phyloP scores from a whole-genome alignment of 169 alveolate species.

The Cryptosporidium baileyi region DNA sequence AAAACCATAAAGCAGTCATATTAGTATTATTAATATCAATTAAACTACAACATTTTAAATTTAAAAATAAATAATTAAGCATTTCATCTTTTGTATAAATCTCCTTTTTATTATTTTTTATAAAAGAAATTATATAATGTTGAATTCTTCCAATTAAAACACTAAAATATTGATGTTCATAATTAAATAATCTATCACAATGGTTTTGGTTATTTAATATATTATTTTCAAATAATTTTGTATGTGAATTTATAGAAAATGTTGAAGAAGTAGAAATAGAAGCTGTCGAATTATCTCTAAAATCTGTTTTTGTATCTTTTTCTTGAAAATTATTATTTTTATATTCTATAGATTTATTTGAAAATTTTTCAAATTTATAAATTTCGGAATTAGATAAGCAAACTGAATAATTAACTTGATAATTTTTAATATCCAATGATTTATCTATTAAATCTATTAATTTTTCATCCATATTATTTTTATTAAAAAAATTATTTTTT shows the following conservation, averaged over 20 bases:
- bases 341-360: no score
- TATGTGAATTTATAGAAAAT: not conserved
- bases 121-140: not conserved
- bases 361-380: no score
- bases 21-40: not conserved
- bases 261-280: not conserved
- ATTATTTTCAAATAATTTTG: not conserved
- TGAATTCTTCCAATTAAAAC: slow-evolving; percentile 35
- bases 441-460: no score
- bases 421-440: no score
- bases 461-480: no score
- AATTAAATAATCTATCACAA: not conserved
- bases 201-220: not conserved
- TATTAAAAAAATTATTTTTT: not conserved
- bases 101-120: not conserved
- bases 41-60: slow-evolving; percentile 10
- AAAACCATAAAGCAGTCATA: slow-evolving; percentile 25
- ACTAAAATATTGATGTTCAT: slow-evolving; percentile 45
- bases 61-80: not conserved
- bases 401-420: no score
- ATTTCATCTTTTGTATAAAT: not conserved
- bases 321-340: no score
- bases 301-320: no score
- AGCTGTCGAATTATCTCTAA: no score
- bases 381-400: no score